Evolutionary conservation across 352 stramenopile species (phyloP).

Genomic region (Thraustochytrium striatum): DNA sequence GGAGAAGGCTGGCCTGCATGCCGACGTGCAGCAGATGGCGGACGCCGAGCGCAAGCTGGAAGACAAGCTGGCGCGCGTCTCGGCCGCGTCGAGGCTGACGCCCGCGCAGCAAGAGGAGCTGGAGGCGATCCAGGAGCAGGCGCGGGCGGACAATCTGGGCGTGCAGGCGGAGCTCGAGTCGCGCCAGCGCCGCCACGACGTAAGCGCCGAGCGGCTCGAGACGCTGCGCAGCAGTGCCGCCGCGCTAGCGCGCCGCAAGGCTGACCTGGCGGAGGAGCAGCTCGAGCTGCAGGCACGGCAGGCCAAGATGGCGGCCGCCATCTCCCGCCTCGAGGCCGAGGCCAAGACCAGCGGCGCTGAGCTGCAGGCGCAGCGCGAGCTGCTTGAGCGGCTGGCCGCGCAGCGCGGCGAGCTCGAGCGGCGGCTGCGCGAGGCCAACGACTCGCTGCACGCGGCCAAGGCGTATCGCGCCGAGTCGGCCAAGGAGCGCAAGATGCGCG

Average conservation of each 20-base stretch:
- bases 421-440: slow-evolving; percentile 46
- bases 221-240: not conserved
- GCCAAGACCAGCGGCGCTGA: not conserved
- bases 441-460: slow-evolving; percentile 31
- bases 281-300: not conserved
- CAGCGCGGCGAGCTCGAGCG: slow-evolving; percentile 34
- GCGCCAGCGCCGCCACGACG: slow-evolving; percentile 23
- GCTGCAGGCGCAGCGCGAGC: slow-evolving; percentile 22
- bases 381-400: slow-evolving; percentile 37
- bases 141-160: slow-evolving; percentile 40
- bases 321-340: slow-evolving; percentile 25
- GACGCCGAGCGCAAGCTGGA: slow-evolving; percentile 64
- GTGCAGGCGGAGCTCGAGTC: slow-evolving; percentile 38
- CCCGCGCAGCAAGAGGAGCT: slow-evolving; percentile 58
- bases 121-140: slow-evolving; percentile 54
- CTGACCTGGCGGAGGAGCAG: not conserved
- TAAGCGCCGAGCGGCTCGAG: not conserved
- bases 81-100: slow-evolving; percentile 33
- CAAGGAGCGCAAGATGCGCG: slow-evolving; percentile 39
- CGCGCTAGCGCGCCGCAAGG: not conserved
- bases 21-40: slow-evolving; percentile 66
- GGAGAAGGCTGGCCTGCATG: slow-evolving; percentile 73
- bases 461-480: slow-evolving; percentile 28
- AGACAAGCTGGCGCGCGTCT: slow-evolving; percentile 55
- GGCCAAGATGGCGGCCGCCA: slow-evolving; percentile 37